Evolutionary conservation across 2,329 filamentous ascomycete genomes (phyloP).

Genomic region (Fusarium musae): DNA sequence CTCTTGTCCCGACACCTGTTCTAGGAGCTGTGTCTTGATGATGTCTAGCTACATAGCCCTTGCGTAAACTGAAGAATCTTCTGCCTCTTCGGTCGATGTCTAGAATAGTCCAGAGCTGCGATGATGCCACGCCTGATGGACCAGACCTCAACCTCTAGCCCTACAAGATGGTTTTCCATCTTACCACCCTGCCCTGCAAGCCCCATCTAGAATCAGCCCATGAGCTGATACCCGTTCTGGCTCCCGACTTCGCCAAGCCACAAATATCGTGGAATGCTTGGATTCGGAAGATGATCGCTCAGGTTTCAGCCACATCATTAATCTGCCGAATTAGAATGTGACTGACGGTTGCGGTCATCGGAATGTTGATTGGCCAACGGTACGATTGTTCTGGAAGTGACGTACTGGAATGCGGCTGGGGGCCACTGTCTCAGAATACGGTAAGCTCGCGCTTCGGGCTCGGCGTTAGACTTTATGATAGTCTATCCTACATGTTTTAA

Average conservation of each 20-base stretch:
- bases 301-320: slow-evolving; percentile 14
- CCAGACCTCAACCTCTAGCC: not conserved
- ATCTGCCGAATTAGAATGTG: not conserved
- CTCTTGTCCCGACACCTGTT: not conserved
- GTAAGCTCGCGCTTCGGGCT: not conserved
- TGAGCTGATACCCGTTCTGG: not conserved
- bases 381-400: not conserved
- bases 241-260: not conserved
- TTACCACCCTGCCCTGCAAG: not conserved
- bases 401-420: not conserved
- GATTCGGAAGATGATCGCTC: not conserved
- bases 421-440: not conserved
- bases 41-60: fast-evolving
- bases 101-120: not conserved
- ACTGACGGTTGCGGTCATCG: slow-evolving; percentile 5
- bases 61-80: too few species aligned
- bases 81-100: too few species aligned
- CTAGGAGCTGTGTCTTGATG: not conserved
- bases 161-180: too few species aligned
- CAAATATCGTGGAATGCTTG: slow-evolving; percentile 2
- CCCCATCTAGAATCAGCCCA: not conserved
- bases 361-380: not conserved
- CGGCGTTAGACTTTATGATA: not conserved
- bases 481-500: not conserved
- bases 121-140: fast-evolving